Conservation (phyloP, 495 filamentous ascomycete species). For the Lindgomyces ingoldianus region DNA sequence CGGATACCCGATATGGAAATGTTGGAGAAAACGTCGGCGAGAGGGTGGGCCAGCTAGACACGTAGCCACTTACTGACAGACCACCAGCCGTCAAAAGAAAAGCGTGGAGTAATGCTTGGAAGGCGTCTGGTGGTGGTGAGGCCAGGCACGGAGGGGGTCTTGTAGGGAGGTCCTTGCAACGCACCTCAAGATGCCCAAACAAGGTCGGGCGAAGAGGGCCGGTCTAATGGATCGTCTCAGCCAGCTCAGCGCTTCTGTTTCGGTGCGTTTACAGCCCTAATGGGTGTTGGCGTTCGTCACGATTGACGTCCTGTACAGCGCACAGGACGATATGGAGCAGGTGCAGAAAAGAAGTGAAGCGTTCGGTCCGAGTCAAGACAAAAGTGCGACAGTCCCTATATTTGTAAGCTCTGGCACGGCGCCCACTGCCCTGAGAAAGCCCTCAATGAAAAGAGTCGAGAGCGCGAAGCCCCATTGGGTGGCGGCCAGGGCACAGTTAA, state of each 20-base stretch:
- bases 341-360: slow-evolving; percentile 29
- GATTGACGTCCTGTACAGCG: slow-evolving; percentile 10
- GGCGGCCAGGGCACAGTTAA: slow-evolving; percentile 1
- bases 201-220: slow-evolving; percentile 11
- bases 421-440: slow-evolving; percentile 12
- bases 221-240: slow-evolving; percentile 30
- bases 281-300: slow-evolving; percentile 12
- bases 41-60: slow-evolving; percentile 24
- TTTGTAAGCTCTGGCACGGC: slow-evolving; percentile 28
- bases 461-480: slow-evolving; percentile 30
- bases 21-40: slow-evolving; percentile 21
- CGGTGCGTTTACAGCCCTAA: slow-evolving; percentile 11
- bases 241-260: slow-evolving; percentile 26
- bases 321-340: slow-evolving; percentile 28
- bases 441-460: slow-evolving; percentile 9
- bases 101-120: slow-evolving; percentile 14
- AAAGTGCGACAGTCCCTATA: slow-evolving; percentile 34
- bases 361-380: slow-evolving; percentile 35
- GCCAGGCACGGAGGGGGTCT: slow-evolving; percentile 10
- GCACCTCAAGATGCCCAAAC: slow-evolving; percentile 12
- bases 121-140: slow-evolving; percentile 1
- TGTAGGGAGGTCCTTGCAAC: slow-evolving; percentile 25
- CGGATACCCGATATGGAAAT: slow-evolving; percentile 29
- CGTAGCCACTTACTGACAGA: slow-evolving; percentile 27
- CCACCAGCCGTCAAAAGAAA: slow-evolving; percentile 13